Evolutionary conservation across 192 early-diverging fungal genomes (phyloP), one percentile per base, ranked within the genome.

Genomic region (Glomus cerebriforme): DNA sequence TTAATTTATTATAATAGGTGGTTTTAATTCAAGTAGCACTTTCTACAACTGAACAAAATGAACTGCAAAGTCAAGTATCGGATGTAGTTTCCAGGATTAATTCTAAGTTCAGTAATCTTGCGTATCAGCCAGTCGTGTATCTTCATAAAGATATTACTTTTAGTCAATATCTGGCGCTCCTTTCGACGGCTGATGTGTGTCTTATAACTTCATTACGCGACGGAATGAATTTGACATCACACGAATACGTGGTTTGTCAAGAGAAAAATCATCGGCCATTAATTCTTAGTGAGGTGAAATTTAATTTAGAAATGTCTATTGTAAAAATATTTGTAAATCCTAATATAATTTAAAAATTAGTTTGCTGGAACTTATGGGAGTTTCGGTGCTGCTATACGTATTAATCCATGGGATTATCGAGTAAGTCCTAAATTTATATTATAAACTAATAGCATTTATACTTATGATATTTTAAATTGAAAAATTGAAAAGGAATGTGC

Each of bases 211-310:
- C 93, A 45, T 85, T 98, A 27, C 91, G 98, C 27, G 98, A 99
- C 79, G 98, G 97, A 35, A 98, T 99, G 98, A 98, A 98, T 84
- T 90, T 96, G 37, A 97, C 95, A 3, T 94, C 92, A 6, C 97
- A 98, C 76, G 96, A 98, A 83, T 98, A 92, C 83, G 92, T 97
- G 60, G 89, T 97, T 19, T 97, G 95, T 81, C 97, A 98, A 80
- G 89, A 93, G 69, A 92, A 92, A 64, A 93, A 90, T 59, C 86
- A 91, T 68, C 91, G 91, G 26, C 93, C 95, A 9, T 84, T 98
- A 77, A 92, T 99, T 67, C 87, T 99, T 12, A 96, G 95, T 80
- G 98, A 99, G 81, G 88, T 89, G 1, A 6, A 17, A 19, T 54
- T 54, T 7, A 19, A 22, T 54, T 54, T 22, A 7, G 22, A 4